Base-by-base conservation (phyloP, 2,329 filamentous ascomycete species). In the Coniella lustricola region DNA sequence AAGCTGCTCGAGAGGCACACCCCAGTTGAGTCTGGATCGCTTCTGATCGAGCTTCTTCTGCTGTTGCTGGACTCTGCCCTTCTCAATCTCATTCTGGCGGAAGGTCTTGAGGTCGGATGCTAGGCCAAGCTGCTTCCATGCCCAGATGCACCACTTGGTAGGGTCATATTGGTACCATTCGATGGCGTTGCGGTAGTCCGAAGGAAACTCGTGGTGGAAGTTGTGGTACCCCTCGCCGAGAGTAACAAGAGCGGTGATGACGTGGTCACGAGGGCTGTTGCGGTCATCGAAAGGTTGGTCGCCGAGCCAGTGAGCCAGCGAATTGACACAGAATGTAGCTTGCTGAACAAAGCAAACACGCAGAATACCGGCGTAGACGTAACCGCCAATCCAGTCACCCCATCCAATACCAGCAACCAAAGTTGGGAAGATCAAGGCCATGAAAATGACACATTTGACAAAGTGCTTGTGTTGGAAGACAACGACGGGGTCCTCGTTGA, bases 131-230 rank as follows among this genome's bases (percentile, higher is more conserved):
- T 85, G 80, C 79, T 91, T 93, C 84, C 85, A 90, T 51, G 74
- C 60, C 82, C 82, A 88, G 73, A 94, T 94, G 64, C 72, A 77
- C 87, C 88, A 93, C 74, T 94, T 94, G 66, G 88, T 94, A 40
- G 88, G 88, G 66, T 94, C 88, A 62, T 94, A 94, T 71, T 94
- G 88, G 72, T 82, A 85, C 87, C 88, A 94, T 69, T 89, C 76
- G 58, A 93, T 91, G 54, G 87, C 88, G 65, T 94, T 94, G 65
- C 88, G 87, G 80, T 93, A 94, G 68, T 94, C 88, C 10, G 87
- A 91, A 47, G 89, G 89, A 71, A 94, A 94, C 68, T 94, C 88
- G 76, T 94, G 88, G 72, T 94, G 88, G 78, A 94, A 94, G 77
- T 94, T 94, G 78, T 94, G 88, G 73, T 94, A 94, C 25, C 88